phyloP scores from a whole-genome alignment of 495 filamentous ascomycete genomes.

The Pyronema omphalodes region DNA sequence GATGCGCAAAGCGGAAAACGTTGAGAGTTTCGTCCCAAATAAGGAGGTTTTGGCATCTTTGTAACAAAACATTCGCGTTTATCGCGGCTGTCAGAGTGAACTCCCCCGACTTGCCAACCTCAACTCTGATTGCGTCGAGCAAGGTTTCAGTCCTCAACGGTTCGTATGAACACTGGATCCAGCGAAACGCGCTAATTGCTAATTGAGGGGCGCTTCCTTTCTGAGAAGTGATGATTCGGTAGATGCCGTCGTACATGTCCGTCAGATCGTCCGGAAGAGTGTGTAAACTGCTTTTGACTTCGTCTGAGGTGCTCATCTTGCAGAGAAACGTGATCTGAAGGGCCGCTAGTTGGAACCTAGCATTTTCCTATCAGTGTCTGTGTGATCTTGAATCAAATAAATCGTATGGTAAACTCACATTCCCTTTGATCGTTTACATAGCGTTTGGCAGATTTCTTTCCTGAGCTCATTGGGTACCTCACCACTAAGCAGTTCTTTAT shows the following conservation, averaged over 20 bases:
- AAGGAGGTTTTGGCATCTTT: slow-evolving; percentile 1
- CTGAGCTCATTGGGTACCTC: not conserved
- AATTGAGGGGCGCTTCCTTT: not conserved
- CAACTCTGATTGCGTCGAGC: not conserved
- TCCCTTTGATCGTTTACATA: too few relatives aligned
- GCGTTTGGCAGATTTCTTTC: not conserved
- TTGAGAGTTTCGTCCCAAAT: slow-evolving; percentile 1
- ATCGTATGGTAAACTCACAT: too few relatives aligned
- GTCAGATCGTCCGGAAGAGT: slow-evolving; percentile 1
- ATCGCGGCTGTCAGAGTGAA: too few relatives aligned
- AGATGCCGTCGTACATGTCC: not conserved
- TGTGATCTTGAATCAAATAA: not conserved
- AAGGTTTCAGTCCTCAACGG: not conserved
- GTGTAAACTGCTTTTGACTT: not conserved
- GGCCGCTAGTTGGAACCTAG: slow-evolving; percentile 6
- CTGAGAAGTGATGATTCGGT: not conserved
- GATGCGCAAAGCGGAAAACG: slow-evolving; percentile 2
- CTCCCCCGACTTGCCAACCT: not conserved
- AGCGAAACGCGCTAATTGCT: slow-evolving; percentile 1
- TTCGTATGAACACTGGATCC: slow-evolving; percentile 5
- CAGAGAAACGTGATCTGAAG: slow-evolving; percentile 5
- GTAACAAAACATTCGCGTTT: not conserved
- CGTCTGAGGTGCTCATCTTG: not conserved
- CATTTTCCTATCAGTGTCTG: not conserved
- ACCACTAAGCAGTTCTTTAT: not conserved